These are phyloP conservation scores for Paragyromitra xinjiangensis DNA, from an alignment of 495 filamentous ascomycete species.

Conservation along the genomic window DNA sequence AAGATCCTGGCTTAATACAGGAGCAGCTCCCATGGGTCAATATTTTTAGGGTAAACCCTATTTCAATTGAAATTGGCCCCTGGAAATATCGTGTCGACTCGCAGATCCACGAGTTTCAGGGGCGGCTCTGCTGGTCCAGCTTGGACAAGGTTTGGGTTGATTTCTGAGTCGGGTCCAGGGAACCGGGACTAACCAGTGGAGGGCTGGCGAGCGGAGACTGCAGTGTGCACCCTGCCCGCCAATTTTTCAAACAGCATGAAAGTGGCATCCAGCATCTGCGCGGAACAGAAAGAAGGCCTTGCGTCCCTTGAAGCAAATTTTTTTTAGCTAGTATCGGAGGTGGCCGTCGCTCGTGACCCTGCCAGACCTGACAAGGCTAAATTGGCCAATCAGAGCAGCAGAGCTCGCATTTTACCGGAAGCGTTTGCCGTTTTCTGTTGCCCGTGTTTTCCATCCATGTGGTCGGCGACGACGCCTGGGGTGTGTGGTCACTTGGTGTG, in stretches of 20 bases:
- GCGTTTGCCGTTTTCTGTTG: constrained; percentile 55
- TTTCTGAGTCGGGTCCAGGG: constrained; percentile 54
- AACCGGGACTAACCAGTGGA: constrained; percentile 52
- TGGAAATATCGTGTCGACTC: constrained; percentile 43
- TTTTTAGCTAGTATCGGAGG: constrained; percentile 48
- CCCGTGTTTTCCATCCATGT: constrained; percentile 41
- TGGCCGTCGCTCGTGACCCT: constrained; percentile 54
- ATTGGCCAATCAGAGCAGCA: constrained; percentile 25
- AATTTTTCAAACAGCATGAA: constrained; percentile 30
- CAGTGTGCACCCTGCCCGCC: constrained; percentile 29
- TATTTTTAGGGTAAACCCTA: constrained; percentile 38
- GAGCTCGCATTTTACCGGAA: constrained; percentile 44
- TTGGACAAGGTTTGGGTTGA: constrained; percentile 43
- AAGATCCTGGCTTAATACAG: constrained; percentile 33
- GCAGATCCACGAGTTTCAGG: constrained; percentile 44
- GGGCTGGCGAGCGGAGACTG: constrained; percentile 42
- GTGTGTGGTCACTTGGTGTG: constrained; percentile 46
- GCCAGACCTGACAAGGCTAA: constrained; percentile 20
- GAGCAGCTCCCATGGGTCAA: constrained; percentile 28
- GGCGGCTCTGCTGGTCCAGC: constrained; percentile 49
- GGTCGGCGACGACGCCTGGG: constrained; percentile 50
- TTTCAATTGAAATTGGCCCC: constrained; percentile 27
- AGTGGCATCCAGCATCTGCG: constrained; percentile 50
- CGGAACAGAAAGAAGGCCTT: constrained; percentile 55
- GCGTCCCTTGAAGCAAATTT: constrained; percentile 31